Evolutionary conservation across 148 eudicot species (phyloP).

Genomic region (Fagopyrum tataricum): DNA sequence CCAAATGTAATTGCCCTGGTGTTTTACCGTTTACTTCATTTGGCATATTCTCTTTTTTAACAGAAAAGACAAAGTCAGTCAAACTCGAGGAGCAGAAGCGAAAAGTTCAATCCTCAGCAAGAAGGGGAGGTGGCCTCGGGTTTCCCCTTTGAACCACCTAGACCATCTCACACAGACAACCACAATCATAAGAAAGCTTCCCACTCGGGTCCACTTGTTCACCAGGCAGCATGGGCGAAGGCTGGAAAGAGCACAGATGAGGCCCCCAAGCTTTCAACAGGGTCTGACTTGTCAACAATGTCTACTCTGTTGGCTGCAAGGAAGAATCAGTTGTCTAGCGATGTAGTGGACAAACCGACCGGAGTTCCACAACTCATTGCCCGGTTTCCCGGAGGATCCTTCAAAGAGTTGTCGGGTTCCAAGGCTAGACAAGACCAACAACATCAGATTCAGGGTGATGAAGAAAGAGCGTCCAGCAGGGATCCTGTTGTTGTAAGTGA

Average conservation of each 20-base stretch:
- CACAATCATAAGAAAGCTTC: constrained; percentile 62
- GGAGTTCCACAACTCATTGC: constrained; percentile 51
- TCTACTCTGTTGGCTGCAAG: constrained; percentile 46
- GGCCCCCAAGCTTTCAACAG: constrained; percentile 54
- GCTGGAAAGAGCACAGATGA: constrained; percentile 58
- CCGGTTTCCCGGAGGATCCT: constrained; percentile 85
- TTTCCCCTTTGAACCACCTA: constrained; percentile 84
- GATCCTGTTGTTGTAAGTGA: constrained; percentile 74
- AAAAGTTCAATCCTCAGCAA: constrained; percentile 75
- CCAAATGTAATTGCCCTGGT: neutral
- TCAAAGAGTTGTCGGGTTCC: constrained; percentile 56
- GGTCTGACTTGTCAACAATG: constrained; percentile 41
- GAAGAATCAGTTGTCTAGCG: constrained; percentile 55
- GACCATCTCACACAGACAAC: constrained; percentile 50
- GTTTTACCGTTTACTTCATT: neutral
- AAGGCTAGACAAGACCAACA: constrained; percentile 38
- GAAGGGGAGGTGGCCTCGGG: constrained; percentile 93
- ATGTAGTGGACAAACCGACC: constrained; percentile 40
- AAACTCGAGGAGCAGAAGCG: constrained; percentile 81
- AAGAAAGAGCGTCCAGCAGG: constrained; percentile 44
- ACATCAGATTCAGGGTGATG: constrained; percentile 40
- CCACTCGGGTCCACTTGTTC: constrained; percentile 84
- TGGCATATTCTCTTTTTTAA: neutral
- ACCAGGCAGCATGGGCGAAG: constrained; percentile 68
- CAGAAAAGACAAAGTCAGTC: constrained; percentile 72